Conservation (phyloP, 1,284 basidiomycete species). For the Ganoderma lingzhi region DNA sequence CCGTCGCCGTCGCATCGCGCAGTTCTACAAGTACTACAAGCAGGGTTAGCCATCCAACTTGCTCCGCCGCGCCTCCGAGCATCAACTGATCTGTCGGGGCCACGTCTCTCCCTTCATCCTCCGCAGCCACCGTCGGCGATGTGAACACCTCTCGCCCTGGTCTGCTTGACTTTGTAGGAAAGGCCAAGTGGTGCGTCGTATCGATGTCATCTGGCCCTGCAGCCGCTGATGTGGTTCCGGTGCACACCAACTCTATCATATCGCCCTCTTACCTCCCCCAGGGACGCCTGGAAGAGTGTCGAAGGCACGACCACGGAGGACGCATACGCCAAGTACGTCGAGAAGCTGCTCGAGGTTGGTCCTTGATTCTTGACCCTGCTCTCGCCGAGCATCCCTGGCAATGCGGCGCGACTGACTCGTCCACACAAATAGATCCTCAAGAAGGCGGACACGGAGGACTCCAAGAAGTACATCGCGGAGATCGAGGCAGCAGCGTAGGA, state of each 20-base stretch:
- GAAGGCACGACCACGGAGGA: conserved; percentile 80
- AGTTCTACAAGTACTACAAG: conserved; percentile 96
- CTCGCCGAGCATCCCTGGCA: conserved; percentile 10
- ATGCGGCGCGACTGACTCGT: conserved; percentile 13
- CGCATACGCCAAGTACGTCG: conserved; percentile 77
- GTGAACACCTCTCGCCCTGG: conserved; percentile 72
- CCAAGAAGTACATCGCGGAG: conserved; percentile 65
- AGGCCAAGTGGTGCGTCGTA: conserved; percentile 78
- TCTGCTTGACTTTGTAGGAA: conserved; percentile 81
- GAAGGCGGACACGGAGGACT: conserved; percentile 57
- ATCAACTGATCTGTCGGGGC: conserved; percentile 14
- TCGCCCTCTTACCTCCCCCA: conserved; percentile 38
- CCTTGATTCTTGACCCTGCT: conserved; percentile 1
- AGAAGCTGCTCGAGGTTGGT: conserved; percentile 74
- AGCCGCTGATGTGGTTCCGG: conserved; percentile 10
- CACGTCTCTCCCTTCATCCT: conserved; percentile 8
- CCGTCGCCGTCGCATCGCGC: conserved; percentile 16
- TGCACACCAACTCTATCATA: conserved; percentile 10
- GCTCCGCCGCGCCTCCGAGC: conserved; percentile 17
- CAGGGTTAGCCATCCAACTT: conserved; percentile 62
- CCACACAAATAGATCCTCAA: conserved; percentile 75
- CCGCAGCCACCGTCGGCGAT: conserved; percentile 78
- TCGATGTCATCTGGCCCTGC: conserved; percentile 10
- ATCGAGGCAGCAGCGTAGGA: conserved; percentile 61
- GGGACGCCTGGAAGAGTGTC: conserved; percentile 89